Evolutionary conservation across 2,329 filamentous ascomycete species (phyloP).

Genomic region (Exophiala sp.): DNA sequence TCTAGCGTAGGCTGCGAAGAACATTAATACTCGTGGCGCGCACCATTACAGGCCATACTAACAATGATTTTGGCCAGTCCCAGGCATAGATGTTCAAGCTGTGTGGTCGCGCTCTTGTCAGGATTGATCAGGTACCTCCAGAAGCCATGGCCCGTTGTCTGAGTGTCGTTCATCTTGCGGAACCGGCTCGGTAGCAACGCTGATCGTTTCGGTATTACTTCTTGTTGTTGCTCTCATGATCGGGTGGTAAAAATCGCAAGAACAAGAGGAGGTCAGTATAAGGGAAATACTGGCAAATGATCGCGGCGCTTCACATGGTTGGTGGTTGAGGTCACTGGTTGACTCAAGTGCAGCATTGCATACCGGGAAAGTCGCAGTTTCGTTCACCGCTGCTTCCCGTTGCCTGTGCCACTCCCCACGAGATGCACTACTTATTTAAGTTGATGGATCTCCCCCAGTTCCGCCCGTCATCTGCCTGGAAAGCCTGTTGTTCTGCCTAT

Average conservation of each 20-base stretch:
- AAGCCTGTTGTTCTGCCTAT: conserved; percentile 4
- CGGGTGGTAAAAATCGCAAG: neutral
- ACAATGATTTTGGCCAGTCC: conserved; percentile 70
- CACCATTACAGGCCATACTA: conserved; percentile 35
- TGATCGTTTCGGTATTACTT: neutral
- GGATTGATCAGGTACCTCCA: conserved; percentile 58
- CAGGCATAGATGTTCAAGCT: conserved; percentile 65
- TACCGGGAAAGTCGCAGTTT: neutral
- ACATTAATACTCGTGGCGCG: conserved; percentile 9
- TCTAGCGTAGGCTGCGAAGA: conserved; percentile 23
- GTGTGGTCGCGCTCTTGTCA: conserved; percentile 64
- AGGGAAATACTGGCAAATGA: neutral
- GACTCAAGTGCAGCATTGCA: neutral
- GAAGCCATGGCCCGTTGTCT: conserved; percentile 13
- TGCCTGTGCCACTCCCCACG: conserved; percentile 2
- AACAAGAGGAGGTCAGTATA: neutral
- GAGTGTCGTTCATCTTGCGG: conserved; percentile 16
- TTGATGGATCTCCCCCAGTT: neutral
- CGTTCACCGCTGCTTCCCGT: conserved; percentile 2
- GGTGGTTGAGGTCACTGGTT: neutral
- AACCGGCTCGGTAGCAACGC: conserved; percentile 6
- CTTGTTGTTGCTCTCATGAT: conserved; percentile 18
- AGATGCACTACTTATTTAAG: conserved; percentile 3
- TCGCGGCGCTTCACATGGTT: neutral
- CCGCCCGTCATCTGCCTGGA: conserved; percentile 4